Conservation (phyloP, 176 grass and related monocot genomes). For the Ampelocalamus luodianensis region DNA sequence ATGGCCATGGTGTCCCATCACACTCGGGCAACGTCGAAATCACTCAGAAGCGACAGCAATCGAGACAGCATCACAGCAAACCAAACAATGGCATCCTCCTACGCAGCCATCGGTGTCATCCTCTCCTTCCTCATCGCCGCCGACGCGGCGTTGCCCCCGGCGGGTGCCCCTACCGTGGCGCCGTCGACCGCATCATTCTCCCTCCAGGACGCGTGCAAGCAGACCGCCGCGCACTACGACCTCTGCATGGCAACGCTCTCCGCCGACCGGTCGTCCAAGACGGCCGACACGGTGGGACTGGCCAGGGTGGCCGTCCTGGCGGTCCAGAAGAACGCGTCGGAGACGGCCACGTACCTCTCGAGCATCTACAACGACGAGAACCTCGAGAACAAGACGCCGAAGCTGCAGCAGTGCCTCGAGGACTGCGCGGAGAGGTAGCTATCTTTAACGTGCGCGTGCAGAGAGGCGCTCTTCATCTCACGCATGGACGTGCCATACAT, state of each 20-base stretch:
- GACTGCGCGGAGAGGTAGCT: constrained; percentile 52
- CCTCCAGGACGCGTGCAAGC: constrained; percentile 63
- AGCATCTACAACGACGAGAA: constrained; percentile 53
- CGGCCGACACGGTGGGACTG: constrained; percentile 44
- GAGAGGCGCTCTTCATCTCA: neutral
- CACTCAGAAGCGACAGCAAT: neutral
- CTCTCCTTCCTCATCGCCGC: constrained; percentile 44
- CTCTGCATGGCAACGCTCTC: constrained; percentile 66
- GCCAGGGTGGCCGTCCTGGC: constrained; percentile 51
- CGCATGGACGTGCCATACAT: neutral
- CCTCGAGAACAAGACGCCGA: constrained; percentile 45
- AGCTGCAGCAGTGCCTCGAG: constrained; percentile 69
- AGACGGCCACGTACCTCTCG: constrained; percentile 46
- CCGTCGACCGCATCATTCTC: constrained; percentile 9
- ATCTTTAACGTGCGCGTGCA: neutral
- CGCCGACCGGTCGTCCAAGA: constrained; percentile 37
- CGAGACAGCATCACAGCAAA: neutral
- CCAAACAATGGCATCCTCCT: constrained; percentile 29
- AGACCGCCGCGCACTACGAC: constrained; percentile 46
- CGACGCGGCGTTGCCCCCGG: neutral
- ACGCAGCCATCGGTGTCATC: constrained; percentile 28
- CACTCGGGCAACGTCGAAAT: constrained; percentile 24
- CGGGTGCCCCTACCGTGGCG: neutral
- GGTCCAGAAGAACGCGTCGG: constrained; percentile 57
- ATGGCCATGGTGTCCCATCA: neutral